A percentile compares a stretch with the other conserved stretches of the same genome.
phyloP scores from a whole-genome alignment of 2,329 filamentous ascomycete species.

The Alternaria infectoria region DNA sequence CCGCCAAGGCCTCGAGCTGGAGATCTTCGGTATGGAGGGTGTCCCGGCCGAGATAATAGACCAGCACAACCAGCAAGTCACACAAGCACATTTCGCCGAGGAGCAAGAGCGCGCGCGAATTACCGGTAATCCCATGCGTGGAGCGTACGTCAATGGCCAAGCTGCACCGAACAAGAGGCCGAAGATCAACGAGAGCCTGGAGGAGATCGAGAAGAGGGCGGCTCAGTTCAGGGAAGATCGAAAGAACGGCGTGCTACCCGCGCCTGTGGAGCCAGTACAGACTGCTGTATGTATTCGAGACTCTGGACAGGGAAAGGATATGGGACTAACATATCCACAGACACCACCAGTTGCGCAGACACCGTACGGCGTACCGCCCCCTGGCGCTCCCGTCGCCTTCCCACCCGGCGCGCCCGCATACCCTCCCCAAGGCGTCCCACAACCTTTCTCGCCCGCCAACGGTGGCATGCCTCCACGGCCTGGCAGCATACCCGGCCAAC shows the following conservation, averaged over 20 bases:
- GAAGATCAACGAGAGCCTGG: conserved; percentile 72
- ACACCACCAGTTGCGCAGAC: conserved; percentile 28
- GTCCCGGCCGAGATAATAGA: conserved; percentile 85
- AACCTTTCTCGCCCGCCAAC: conserved; percentile 40
- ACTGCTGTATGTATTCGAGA: conserved; percentile 15
- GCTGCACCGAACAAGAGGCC: conserved; percentile 62
- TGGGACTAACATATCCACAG: conserved; percentile 20
- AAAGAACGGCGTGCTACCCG: conserved; percentile 50
- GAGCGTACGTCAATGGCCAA: conserved; percentile 47
- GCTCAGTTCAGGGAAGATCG: conserved; percentile 56
- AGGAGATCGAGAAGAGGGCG: conserved; percentile 80
- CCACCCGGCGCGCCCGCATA: conserved; percentile 31
- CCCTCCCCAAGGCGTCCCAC: conserved; percentile 14
- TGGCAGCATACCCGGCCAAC: conserved; percentile 42
- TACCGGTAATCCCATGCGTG: conserved; percentile 81
- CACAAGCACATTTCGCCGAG: conserved; percentile 82
- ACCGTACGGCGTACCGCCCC: conserved; percentile 24
- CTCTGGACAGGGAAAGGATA: neutral
- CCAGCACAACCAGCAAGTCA: conserved; percentile 84
- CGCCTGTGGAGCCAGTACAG: conserved; percentile 43
- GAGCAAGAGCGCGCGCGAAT: conserved; percentile 81
- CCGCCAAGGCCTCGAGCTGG: conserved; percentile 82
- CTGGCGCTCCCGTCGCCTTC: conserved; percentile 31
- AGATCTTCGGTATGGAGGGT: conserved; percentile 99
- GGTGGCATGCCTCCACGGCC: conserved; percentile 27